Base-by-base conservation (phyloP, 73 alveolate species). In the Paramecium tetraurelia region DNA sequence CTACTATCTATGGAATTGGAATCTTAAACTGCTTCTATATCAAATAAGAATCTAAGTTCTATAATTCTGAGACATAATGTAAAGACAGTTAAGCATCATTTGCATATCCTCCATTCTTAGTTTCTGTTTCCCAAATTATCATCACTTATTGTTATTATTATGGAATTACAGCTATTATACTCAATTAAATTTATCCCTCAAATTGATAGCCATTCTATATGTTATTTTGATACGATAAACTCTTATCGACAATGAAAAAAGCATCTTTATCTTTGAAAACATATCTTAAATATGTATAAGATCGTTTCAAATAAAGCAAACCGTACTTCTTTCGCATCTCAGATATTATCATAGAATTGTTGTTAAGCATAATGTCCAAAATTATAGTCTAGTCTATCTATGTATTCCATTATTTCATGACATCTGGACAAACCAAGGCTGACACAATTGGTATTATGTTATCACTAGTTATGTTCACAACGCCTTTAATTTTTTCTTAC, bases 71-170 rank as follows among this genome's bases (percentile, higher is more conserved):
- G 18, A 72, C 36, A 40, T 72, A 72, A 16, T 29, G 59, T 18
- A 36, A 35, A 10, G 86, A 29, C 0, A 72, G 16, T 36, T 72
- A 72, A 35, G 59, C 59, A 72, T 72, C 86, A 36, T 72, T 72
- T 35, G 86, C 86, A 72, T 72, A 72, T 36, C 86, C 86, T 72
- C 86, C 86, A 72, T 72, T 72, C n/a, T 14, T 72, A 36, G 59
- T 36, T 35, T 72, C 86, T 29, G 86, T 63, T 63, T 63, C 84
- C 84, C 84, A 63, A 22, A 63, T 63, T 63, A 63, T 63, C 84
- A 63, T 63, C 1, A 33, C 46, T 27, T 53, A 53, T 53, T 31
- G n/a, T 38, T 75, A 35, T 38, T 41, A 22, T 75, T 75, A 41
- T 35, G 58, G 59, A 35, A 75, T 38, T 5, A 75, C 33, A n/a